Base-by-base conservation (phyloP, 495 filamentous ascomycete species). In the Geopyxis carbonaria region DNA sequence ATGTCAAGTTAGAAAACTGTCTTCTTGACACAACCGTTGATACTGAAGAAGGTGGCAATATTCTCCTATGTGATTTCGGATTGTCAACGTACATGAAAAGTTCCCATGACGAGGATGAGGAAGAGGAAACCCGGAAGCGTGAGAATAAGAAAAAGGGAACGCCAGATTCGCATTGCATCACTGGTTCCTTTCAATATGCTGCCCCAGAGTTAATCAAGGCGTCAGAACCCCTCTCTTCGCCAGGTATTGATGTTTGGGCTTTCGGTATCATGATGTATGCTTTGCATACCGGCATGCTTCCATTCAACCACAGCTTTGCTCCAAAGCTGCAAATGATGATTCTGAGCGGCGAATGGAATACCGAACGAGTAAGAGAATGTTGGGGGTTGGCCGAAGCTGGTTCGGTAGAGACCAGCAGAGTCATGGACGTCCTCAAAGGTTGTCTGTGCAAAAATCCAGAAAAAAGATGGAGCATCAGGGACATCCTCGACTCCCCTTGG, bases 1-100 rank as follows among this genome's bases (percentile, higher is more conserved):
- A 83, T 50, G 71, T 83, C 50, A 83, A 83, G 57, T 66, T 82
- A 5, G 78, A 83, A 53, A 83, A 83, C 45, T 83, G 78, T 45
- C 65, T 83, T 7, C 50, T 83, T 18, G 76, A 82, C 45, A 59
- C 63, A 45, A 58, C 61, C n/a, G 42, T 53, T 1, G 68, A 73
- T 43, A 68, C 65, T 11, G 57, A 55, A 2, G 50, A 51, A 9
- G 48, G 59, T 5, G 75, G 73, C 2, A 69, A 69, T 19, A 53
- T 83, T 7, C 65, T 76, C 1, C 64, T 83, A 6, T 80, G 76
- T 46, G 78, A 83, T 46, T 83, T 83, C 46, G 78, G 78, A 25
- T 73, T 83, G 64, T 73, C 78, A 1, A 76, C 82, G 57, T 80
- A 75, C 61, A 65, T 78, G 47, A 41, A 38, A 13, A 33, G 31